Evolutionary conservation across 108 stramenopile species (phyloP), one percentile per base, ranked within the genome.

Genomic region (Conticribra guillardii): DNA sequence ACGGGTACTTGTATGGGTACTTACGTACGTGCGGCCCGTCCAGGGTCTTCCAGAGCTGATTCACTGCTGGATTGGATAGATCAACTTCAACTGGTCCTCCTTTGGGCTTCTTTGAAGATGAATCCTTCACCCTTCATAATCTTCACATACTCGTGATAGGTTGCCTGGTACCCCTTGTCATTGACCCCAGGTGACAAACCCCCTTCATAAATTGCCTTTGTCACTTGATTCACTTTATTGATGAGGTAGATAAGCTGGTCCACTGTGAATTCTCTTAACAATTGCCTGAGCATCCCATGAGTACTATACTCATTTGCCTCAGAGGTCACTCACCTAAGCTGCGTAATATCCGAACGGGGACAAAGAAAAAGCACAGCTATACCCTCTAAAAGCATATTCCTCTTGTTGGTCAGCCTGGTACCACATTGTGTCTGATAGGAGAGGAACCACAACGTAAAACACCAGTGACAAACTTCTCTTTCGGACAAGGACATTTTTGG

Each of bases 301-400:
- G 14, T 53, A 14, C n/a, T n/a, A n/a, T 53, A 24, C 52, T 53
- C 52, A 53, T 24, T 24, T 53, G 52, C 52, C 26, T 53, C 52
- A 21, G 52, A 53, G 22, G 52, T 53, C 52, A 53, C 23, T 24
- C 52, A 4, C 26, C 52, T 3, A 11, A 24, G 52, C 52, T 11
- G 52, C 1, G 21, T 2, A 69, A 69, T 54, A 74, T 63, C 33
- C 62, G 26, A 1, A 69, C 61, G 3, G 16, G 18, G 16, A 41
- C 19, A 21, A 24, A 53, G 52, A 53, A 53, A 53, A 2, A 23
- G 2, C 17, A 53, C 52, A 24, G 3, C 52, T 11, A 53, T 24
- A 53, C 52, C 23, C 23, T 53, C 52, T 53, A 45, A 32, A 0
- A 66, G 2, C 29, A 54, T 66, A 2, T 28, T 66, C 17, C 31